Conservation (phyloP, 1,284 basidiomycete species). For the Apiotrichum brassicae region DNA sequence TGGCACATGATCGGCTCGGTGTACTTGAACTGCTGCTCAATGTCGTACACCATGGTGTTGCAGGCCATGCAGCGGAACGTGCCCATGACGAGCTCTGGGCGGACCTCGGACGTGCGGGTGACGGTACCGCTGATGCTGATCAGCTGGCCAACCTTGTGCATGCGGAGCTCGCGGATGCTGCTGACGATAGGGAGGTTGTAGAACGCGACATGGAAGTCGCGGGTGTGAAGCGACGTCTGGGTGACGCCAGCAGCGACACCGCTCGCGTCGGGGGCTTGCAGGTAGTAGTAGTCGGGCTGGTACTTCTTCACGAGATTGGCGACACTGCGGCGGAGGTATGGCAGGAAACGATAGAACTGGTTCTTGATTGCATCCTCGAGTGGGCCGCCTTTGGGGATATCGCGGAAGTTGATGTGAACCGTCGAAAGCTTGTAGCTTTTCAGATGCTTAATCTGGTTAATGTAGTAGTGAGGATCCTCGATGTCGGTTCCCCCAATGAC, state of each 20-base stretch:
- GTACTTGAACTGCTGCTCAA: constrained; percentile 99
- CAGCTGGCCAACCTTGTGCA: constrained; percentile 85
- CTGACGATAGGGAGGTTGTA: constrained; percentile 91
- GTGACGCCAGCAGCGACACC: constrained; percentile 1
- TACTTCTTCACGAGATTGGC: constrained; percentile 81
- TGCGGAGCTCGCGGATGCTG: constrained; percentile 90
- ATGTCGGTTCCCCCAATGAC: constrained; percentile 51
- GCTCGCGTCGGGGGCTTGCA: constrained; percentile 51
- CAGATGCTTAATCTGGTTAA: constrained; percentile 89
- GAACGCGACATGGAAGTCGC: constrained; percentile 93
- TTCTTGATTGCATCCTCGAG: constrained; percentile 86
- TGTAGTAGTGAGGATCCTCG: constrained; percentile 58
- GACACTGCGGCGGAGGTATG: constrained; percentile 84
- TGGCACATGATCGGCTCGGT: constrained; percentile 96
- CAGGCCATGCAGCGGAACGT: constrained; percentile 91
- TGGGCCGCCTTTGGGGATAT: too few relatives aligned
- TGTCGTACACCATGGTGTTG: constrained; percentile 77
- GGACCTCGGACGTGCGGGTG: constrained; percentile 93
- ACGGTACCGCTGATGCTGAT: constrained; percentile 95
- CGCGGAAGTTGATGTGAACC: constrained; percentile 75
- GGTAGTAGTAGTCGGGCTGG: constrained; percentile 87
- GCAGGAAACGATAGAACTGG: constrained; percentile 94
- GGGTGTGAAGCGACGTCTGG: constrained; percentile 70
- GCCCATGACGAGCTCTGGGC: constrained; percentile 88
- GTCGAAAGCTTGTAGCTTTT: constrained; percentile 88